phyloP scores from a whole-genome alignment of 179 eudicot species.

The Spinacia oleracea region DNA sequence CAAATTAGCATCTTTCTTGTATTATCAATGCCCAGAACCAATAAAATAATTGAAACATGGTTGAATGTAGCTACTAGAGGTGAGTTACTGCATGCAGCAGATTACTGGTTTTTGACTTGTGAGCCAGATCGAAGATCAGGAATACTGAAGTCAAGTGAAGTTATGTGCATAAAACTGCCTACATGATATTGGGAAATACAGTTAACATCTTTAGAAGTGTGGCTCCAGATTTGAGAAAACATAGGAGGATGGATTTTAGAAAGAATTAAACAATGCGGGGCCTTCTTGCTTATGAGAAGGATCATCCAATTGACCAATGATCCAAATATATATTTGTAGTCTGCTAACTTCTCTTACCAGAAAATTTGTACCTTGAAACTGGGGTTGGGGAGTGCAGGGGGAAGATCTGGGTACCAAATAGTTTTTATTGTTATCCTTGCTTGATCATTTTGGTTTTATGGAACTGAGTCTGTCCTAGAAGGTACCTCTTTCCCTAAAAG shows the following conservation, averaged over 20 bases:
- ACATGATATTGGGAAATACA: not conserved
- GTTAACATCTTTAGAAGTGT: not conserved
- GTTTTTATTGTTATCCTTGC: not conserved
- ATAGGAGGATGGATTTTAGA: not conserved
- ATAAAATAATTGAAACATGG: not conserved
- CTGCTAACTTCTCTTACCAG: not conserved
- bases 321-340: not conserved
- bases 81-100: not conserved
- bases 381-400: not conserved
- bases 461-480: not conserved
- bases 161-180: not conserved
- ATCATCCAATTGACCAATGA: not conserved
- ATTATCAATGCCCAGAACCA: too few relatives aligned
- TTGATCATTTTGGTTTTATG: not conserved
- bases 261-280: too few relatives aligned
- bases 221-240: not conserved
- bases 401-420: not conserved
- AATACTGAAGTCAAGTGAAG: not conserved
- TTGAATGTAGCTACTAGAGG: not conserved
- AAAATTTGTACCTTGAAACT: not conserved
- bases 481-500: not conserved
- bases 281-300: not conserved
- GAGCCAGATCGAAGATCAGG: not conserved
- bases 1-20: not conserved
- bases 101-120: not conserved